Evolutionary conservation across 2,329 filamentous ascomycete species (phyloP).

Genomic region (Grosmannia clavigera): DNA sequence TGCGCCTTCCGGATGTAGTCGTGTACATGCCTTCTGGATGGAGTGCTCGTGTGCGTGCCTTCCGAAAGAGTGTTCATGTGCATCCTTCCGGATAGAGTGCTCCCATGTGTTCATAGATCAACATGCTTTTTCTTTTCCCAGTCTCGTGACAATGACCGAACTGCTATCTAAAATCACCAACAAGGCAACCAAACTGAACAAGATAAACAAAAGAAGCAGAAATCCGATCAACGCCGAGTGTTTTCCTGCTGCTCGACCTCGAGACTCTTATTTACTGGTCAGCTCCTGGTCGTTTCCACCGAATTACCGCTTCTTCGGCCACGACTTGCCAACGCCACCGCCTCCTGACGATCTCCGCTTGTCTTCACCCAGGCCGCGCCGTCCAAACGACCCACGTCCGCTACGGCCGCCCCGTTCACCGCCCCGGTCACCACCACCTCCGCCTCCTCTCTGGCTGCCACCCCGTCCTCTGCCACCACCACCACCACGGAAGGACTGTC

Average conservation of each 20-base stretch:
- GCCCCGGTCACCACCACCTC: conserved; percentile 21
- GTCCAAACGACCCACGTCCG: conserved; percentile 14
- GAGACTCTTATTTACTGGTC: too few species aligned
- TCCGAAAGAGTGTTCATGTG: background rate
- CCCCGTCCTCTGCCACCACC: conserved; percentile 15
- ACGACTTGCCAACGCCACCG: conserved; percentile 18
- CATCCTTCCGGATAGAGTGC: background rate
- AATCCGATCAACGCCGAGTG: background rate
- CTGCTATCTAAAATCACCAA: background rate
- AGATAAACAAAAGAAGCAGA: background rate
- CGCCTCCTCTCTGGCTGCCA: conserved; percentile 20
- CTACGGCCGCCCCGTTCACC: conserved; percentile 21
- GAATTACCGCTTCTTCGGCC: conserved; percentile 7
- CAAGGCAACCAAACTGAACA: background rate
- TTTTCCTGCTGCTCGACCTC: too few species aligned
- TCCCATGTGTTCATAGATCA: background rate
- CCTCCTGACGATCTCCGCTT: conserved; percentile 13
- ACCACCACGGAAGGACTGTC: conserved; percentile 16
- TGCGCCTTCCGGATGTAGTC: background rate
- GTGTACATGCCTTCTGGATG: background rate
- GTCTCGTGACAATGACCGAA: background rate
- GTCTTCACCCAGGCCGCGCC: conserved; percentile 21
- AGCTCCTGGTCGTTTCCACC: too few species aligned
- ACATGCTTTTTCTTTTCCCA: background rate
- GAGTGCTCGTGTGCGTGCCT: background rate